Evolutionary conservation across 192 early-diverging fungal species (phyloP).

Genomic region (Backusella macrospora): DNA sequence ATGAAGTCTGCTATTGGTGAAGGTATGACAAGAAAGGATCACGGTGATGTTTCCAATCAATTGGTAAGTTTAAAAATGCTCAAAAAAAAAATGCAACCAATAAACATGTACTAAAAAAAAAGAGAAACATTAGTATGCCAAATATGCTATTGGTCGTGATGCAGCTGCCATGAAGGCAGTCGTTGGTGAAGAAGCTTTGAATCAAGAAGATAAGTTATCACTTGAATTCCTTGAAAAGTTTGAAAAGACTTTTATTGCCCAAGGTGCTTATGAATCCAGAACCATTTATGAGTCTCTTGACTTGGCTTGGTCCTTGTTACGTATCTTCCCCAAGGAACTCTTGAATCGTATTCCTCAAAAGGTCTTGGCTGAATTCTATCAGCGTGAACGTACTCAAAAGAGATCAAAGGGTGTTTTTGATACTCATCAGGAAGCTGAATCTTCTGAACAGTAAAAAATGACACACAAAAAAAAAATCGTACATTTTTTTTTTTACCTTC

Average conservation of each 20-base stretch:
- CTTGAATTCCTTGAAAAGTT: slow-evolving; percentile 99
- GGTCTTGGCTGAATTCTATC: slow-evolving; percentile 92
- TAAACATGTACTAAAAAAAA: too few relatives aligned
- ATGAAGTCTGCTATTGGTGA: slow-evolving; percentile 99
- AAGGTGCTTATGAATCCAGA: slow-evolving; percentile 95
- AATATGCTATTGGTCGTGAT: slow-evolving; percentile 99
- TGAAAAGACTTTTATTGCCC: slow-evolving; percentile 96
- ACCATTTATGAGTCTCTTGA: slow-evolving; percentile 98
- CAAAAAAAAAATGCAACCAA: too few relatives aligned
- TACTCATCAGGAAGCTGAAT: slow-evolving; percentile 33
- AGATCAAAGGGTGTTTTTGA: slow-evolving; percentile 49
- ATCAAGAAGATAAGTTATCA: slow-evolving; percentile 96
- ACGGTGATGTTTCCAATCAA: slow-evolving; percentile 99
- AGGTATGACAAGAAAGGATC: slow-evolving; percentile 96
- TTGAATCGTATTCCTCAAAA: slow-evolving; percentile 99
- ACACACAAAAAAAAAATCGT: not conserved
- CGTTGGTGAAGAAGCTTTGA: slow-evolving; percentile 98
- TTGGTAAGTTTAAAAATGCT: slow-evolving; percentile 53
- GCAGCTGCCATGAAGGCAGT: slow-evolving; percentile 99
- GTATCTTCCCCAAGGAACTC: slow-evolving; percentile 99
- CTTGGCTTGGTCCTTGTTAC: slow-evolving; percentile 96
- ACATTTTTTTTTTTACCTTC: not conserved
- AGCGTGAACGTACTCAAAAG: slow-evolving; percentile 69
- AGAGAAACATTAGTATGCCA: slow-evolving; percentile 82
- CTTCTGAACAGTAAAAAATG: not conserved